Percentiles rank a stretch among this genome's conserved stretches.
These are phyloP conservation scores for Salix brachista DNA, from an alignment of 345 rosid species.

Conservation along the genomic window DNA sequence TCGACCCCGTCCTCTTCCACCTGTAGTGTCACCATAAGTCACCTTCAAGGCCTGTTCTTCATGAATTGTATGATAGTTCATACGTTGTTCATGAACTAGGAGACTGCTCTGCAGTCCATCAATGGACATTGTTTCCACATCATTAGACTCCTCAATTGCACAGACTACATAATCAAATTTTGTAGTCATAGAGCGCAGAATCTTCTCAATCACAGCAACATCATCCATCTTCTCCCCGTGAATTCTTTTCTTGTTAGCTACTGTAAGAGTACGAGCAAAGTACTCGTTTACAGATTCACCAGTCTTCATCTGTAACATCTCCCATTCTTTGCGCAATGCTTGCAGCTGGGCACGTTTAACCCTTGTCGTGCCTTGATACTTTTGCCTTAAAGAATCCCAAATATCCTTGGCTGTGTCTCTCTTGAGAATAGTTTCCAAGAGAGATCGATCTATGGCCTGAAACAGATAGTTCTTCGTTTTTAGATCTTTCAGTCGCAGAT, in stretches of 20 bases:
- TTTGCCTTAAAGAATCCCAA: neutral
- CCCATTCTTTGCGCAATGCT: neutral
- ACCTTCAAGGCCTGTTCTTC: neutral
- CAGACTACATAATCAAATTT: neutral
- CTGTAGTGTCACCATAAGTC: neutral
- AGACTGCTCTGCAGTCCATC: neutral
- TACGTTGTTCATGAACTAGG: neutral
- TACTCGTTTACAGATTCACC: neutral
- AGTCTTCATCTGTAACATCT: neutral
- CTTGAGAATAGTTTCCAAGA: neutral
- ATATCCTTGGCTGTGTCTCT: neutral
- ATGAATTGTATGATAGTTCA: neutral
- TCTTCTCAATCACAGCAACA: neutral
- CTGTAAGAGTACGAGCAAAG: neutral
- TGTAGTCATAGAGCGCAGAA: neutral
- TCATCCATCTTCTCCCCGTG: neutral
- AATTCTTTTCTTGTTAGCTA: neutral
- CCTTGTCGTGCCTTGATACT: neutral
- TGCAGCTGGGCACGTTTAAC: neutral
- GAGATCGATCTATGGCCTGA: neutral
- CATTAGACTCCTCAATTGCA: neutral
- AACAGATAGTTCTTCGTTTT: neutral
- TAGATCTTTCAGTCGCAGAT: neutral
- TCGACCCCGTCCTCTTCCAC: neutral
- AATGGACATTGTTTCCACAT: neutral